Evolutionary conservation across 768 basidiomycete species (phyloP), one percentile per base, ranked within the genome.

Genomic region (Rickenella mellea): DNA sequence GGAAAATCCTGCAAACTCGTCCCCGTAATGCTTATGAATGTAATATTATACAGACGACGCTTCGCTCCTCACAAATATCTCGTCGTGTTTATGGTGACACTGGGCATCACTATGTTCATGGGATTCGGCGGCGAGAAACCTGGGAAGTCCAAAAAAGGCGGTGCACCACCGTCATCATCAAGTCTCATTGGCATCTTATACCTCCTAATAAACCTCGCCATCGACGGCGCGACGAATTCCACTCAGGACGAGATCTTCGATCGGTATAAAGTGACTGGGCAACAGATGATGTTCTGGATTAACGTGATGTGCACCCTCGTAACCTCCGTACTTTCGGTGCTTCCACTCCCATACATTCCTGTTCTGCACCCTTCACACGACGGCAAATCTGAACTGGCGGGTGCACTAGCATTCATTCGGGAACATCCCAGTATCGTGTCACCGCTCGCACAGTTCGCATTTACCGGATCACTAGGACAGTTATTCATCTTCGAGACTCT

Each of bases 241-340:
- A 94, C 93, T 2, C 96, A 99, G 60, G 96, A 99, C 60, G 88
- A 97, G 63, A 83, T 99, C 45, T 98, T 99, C 63, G 68, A 78
- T 20, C 68, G 72, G 10, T 79, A 85, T 64, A 67, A 68, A 2
- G 69, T 78, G 32, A 67, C 76, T 2, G 96, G 96, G 6, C 92
- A 96, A 61, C 96, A 99, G 57, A 97, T 99, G 93, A 98, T 99
- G 96, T 82, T 98, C 59, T 94, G 80, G 79, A 94, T 99, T 63
- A 94, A 92, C 57, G 51, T 85, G 21, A 83, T 93, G 66, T 83
- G 84, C 63, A 87, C 91, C 3, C 47, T 81, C 27, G 58, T 89
- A 43, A 81, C 86, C 17, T 67, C 73, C 1, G 56, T 79, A 9
- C 78, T 96, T 21, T 74, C 81, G 21, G 57, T 83, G 6, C 70